A percentile compares a stretch with the other conserved stretches of the same genome.
Conservation (phyloP, 768 basidiomycete species). For the Lentinus tigrinus region DNA sequence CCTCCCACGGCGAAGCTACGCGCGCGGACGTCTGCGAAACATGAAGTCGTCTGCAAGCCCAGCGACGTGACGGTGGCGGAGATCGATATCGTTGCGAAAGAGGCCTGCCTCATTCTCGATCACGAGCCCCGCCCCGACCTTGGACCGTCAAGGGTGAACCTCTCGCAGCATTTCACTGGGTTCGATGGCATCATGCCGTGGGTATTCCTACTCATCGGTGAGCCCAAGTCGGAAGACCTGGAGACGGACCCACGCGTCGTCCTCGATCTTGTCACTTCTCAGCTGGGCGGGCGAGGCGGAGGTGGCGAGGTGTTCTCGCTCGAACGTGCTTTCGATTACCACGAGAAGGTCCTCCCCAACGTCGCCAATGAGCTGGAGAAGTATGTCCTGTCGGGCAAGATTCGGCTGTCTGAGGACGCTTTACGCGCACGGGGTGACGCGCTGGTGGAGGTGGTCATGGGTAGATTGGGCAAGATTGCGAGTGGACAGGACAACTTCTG, state of each 20-base stretch:
- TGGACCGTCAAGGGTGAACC: conserved; percentile 4
- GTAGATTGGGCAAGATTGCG: conserved; percentile 10
- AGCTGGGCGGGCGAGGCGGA: conserved; percentile 20
- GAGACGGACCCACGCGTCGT: conserved; percentile 16
- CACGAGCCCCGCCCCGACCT: conserved; percentile 16
- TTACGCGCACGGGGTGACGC: conserved; percentile 12
- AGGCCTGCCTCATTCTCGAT: conserved; percentile 18
- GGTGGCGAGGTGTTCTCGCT: conserved; percentile 23
- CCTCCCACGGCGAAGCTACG: conserved; percentile 16
- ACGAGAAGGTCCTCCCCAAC: conserved; percentile 14
- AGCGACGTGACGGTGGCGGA: conserved; percentile 15
- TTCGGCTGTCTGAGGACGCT: conserved; percentile 6
- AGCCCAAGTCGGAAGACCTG: conserved; percentile 11
- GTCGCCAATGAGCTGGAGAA: conserved; percentile 14
- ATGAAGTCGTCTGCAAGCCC: conserved; percentile 15
- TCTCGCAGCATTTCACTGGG: conserved; percentile 16
- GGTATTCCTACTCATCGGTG: conserved; percentile 20
- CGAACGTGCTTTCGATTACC: conserved; percentile 19
- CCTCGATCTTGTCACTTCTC: conserved; percentile 17
- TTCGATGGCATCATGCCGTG: conserved; percentile 15
- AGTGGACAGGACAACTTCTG: conserved; percentile 20
- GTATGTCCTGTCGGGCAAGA: conserved; percentile 6
- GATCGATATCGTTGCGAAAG: conserved; percentile 12
- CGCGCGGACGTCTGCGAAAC: conserved; percentile 18
- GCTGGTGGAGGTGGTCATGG: conserved; percentile 12